These are phyloP conservation scores for Clarkia xantiana DNA, from an alignment of 345 rosid species.

Conservation along the genomic window DNA sequence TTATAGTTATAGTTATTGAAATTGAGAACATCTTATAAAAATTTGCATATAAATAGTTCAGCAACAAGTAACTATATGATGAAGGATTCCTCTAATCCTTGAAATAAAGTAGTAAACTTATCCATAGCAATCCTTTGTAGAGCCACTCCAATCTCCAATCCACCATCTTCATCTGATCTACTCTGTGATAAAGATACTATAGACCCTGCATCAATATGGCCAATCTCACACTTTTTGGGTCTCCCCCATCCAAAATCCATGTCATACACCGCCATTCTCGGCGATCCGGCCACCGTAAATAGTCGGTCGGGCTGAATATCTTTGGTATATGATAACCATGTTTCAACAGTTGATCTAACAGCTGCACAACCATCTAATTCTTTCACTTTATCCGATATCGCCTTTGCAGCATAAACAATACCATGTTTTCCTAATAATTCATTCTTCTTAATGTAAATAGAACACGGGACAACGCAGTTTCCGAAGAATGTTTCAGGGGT, in stretches of 20 bases:
- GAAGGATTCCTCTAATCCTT: too few relatives aligned
- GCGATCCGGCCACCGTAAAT: slow-evolving; percentile 18
- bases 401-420: too few relatives aligned
- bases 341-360: slow-evolving; percentile 6
- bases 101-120: slow-evolving; percentile 5
- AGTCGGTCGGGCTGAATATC: not conserved
- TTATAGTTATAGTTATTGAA: too few relatives aligned
- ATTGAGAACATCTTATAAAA: too few relatives aligned
- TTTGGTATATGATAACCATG: too few relatives aligned
- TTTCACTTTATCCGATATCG: slow-evolving; percentile 13
- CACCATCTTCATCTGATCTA: slow-evolving; percentile 15
- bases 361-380: slow-evolving; percentile 10
- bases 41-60: too few relatives aligned
- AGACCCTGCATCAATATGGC: slow-evolving; percentile 10
- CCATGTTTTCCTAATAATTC: slow-evolving; percentile 14
- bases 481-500: slow-evolving; percentile 21
- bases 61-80: too few relatives aligned
- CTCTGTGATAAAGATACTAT: slow-evolving; percentile 10
- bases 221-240: slow-evolving; percentile 15
- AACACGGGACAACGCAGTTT: slow-evolving; percentile 15
- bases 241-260: slow-evolving; percentile 37
- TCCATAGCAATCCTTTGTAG: slow-evolving; percentile 13
- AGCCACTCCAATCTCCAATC: slow-evolving; percentile 22
- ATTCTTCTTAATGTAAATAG: slow-evolving; percentile 4
- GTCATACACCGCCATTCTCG: slow-evolving; percentile 12